Conservation (phyloP, 257 asterid genomes). For the Orobanche coerulescens region DNA sequence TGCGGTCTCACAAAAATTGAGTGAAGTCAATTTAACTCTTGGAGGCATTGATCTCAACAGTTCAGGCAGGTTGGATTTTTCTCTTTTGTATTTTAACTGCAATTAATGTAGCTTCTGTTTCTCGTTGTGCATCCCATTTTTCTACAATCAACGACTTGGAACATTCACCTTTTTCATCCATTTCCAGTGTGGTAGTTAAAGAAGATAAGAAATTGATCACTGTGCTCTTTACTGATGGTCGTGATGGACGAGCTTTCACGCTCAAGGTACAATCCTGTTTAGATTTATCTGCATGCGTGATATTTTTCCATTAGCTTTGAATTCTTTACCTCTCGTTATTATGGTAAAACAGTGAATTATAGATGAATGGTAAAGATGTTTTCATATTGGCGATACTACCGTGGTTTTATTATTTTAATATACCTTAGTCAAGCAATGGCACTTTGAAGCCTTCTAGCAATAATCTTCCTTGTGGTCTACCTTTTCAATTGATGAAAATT, state of each 20-base stretch:
- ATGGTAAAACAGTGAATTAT: neutral
- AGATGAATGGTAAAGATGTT: neutral
- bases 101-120: slow-evolving; percentile 4
- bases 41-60: slow-evolving; percentile 99
- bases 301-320: neutral
- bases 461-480: neutral
- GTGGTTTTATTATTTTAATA: neutral
- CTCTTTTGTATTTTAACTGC: slow-evolving; percentile 12
- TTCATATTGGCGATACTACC: neutral
- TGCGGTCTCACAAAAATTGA: slow-evolving; percentile 63
- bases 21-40: slow-evolving; percentile 92
- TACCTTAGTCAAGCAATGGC: neutral
- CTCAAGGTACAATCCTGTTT: slow-evolving; percentile 61
- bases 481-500: neutral
- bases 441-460: neutral
- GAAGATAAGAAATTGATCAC: slow-evolving; percentile 94
- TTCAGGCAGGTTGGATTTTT: slow-evolving; percentile 95
- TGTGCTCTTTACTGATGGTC: slow-evolving; percentile 87
- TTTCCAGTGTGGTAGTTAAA: slow-evolving; percentile 86
- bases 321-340: too few relatives aligned
- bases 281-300: neutral
- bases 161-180: slow-evolving; percentile 26
- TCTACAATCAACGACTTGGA: neutral
- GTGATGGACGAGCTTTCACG: slow-evolving; percentile 96
- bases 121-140: neutral